Base-by-base conservation (phyloP, 176 grass and related monocot genomes). In the Stipa capillata region DNA sequence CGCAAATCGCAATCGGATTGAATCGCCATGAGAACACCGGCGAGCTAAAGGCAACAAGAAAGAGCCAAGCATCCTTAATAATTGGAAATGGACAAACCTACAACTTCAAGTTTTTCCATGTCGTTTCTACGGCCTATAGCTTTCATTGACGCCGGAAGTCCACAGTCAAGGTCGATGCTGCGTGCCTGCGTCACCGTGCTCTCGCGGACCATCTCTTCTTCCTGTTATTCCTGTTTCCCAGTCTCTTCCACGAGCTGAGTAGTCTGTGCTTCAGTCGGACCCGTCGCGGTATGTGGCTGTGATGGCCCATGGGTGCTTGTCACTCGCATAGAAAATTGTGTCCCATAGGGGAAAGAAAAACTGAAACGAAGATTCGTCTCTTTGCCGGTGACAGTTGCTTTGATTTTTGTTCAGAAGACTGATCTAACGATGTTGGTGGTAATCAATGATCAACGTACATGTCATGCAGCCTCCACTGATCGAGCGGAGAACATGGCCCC, bases 121-220 rank as follows among this genome's bases (percentile, higher is more conserved):
- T 44, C 25, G 24, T 69, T 86, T 61, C 41, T n/a, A 16, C 1
- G 11, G 33, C 32, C 34, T 3, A 7, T 77, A 69, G 53, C 64
- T 82, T 70, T 82, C 85, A 14, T 62, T 77, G 85, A 87, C 65
- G 55, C 35, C 55, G 44, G 79, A 27, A 73, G 76, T 51, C 76
- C 1, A 13, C 0, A 39, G 63, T 68, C 39, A 68, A 67, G 37
- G 21, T 43, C 6, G 24, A 41, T 9, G n/a, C n/a, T n/a, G n/a
- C n/a, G n/a, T n/a, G 32, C 23, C 70, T 34, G n/a, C 20, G 47
- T 35, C 37, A 66, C 39, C 69, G 62, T 48, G 21, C 65, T 28
- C 62, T 65, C 62, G 34, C 10, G 35, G 62, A 21, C 32, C 18
- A 20, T 18, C 7, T n/a, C 3, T 13, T 23, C 61, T 11, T 21